Evolutionary conservation across 2,329 filamentous ascomycete genomes (phyloP).

Genomic region (Penicillium sp.): DNA sequence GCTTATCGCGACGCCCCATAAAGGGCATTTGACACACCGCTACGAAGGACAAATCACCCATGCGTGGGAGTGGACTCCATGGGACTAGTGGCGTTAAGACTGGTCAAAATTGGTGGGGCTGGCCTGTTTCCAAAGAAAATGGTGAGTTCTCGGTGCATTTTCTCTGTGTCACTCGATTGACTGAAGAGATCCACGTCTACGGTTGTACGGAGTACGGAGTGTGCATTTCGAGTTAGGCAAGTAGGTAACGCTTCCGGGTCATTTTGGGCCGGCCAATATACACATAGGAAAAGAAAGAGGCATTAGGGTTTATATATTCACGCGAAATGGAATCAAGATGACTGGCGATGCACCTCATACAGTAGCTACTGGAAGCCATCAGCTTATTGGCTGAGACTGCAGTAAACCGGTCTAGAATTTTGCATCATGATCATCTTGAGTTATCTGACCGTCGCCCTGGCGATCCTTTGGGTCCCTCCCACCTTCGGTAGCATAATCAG

Average conservation of each 20-base stretch:
- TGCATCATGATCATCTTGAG: slow-evolving; percentile 16
- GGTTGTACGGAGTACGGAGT: background rate
- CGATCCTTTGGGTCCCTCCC: slow-evolving; percentile 16
- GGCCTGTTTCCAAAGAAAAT: background rate
- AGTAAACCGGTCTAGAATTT: background rate
- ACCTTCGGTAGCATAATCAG: slow-evolving; percentile 11
- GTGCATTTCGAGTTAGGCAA: too few species aligned
- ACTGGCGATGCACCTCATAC: background rate
- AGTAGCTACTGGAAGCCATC: background rate
- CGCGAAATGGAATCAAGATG: background rate
- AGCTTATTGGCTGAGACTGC: background rate
- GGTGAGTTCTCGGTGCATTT: slow-evolving; percentile 8
- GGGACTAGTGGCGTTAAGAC: background rate
- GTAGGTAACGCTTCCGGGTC: background rate
- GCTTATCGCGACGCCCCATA: background rate
- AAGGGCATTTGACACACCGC: slow-evolving; percentile 7
- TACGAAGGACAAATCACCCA: background rate
- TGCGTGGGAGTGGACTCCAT: background rate
- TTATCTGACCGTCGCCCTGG: slow-evolving; percentile 20
- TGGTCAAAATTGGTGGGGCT: background rate
- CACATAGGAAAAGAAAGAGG: background rate
- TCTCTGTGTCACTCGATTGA: slow-evolving; percentile 9
- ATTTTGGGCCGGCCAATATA: background rate
- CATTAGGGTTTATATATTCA: background rate
- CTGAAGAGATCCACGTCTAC: background rate